Evolutionary conservation across 129 eudicot genomes (phyloP).

Genomic region (Helianthus tuberosus): DNA sequence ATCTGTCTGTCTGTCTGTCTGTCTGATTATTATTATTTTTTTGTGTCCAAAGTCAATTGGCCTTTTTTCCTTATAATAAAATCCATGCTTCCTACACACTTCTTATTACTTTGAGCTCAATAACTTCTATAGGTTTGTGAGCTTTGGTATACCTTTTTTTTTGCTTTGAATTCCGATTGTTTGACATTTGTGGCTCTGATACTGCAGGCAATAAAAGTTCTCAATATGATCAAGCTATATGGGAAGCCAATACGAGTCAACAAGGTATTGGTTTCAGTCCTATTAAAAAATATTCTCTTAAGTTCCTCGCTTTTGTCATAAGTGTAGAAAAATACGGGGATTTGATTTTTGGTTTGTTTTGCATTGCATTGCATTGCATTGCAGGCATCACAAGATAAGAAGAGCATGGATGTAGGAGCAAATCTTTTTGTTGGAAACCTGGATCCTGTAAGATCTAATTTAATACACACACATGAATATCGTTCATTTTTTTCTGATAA

Average conservation of each 20-base stretch:
- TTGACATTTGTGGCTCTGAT: constrained; percentile 5
- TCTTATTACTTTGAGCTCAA: no score
- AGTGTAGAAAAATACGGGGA: not conserved
- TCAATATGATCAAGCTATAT: constrained; percentile 90
- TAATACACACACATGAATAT: not conserved
- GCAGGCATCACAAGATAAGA: constrained; percentile 99
- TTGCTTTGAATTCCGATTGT: no score
- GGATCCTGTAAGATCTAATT: constrained; percentile 73
- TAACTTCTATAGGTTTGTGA: no score
- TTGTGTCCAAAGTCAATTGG: no score
- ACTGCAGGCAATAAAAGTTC: constrained; percentile 93
- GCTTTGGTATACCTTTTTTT: no score
- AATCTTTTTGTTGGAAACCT: constrained; percentile 97
- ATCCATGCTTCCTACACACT: no score
- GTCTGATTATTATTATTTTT: no score
- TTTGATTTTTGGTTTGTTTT: not conserved
- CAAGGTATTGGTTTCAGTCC: constrained; percentile 50
- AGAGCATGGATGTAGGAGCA: constrained; percentile 99
- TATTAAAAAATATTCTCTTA: not conserved
- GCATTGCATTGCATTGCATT: constrained; percentile 3
- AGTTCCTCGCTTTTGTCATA: not conserved
- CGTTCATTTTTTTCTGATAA: not conserved
- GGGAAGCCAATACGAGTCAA: constrained; percentile 95
- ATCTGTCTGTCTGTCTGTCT: no score
- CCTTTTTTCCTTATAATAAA: no score